Conservation (phyloP, 2,329 filamentous ascomycete genomes). For the Thielaviopsis musarum region DNA sequence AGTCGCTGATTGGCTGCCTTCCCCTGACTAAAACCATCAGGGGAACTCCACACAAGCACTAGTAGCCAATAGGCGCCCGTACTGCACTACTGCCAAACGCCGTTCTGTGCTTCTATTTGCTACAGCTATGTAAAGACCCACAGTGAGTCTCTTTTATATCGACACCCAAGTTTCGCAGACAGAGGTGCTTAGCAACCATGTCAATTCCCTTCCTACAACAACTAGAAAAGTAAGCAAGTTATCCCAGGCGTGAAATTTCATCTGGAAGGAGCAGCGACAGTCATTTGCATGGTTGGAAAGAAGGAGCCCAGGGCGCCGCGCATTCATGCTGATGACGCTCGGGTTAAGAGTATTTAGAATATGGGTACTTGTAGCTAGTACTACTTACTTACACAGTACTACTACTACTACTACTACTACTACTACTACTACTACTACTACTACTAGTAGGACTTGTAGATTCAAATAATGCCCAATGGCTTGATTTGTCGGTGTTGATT, state of each 20-base stretch:
- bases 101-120: not conserved
- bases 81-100: not conserved
- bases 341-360: not conserved
- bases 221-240: not conserved
- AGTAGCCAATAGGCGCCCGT: not conserved
- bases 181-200: not conserved
- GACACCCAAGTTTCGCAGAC: not conserved
- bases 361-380: too few species aligned
- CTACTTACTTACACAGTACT: too few species aligned
- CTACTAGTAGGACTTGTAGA: too few species aligned
- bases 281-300: not conserved
- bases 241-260: not conserved
- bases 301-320: not conserved
- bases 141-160: not conserved
- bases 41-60: not conserved
- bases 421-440: too few species aligned
- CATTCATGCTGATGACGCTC: too few species aligned
- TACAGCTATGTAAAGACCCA: not conserved
- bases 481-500: too few species aligned
- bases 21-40: constrained; percentile 6
- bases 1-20: not conserved
- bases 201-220: not conserved
- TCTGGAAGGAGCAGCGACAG: not conserved
- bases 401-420: too few species aligned
- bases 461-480: too few species aligned